Base-by-base conservation (phyloP, 1,139 yeast species). In the Torulaspora pretoriensis region DNA sequence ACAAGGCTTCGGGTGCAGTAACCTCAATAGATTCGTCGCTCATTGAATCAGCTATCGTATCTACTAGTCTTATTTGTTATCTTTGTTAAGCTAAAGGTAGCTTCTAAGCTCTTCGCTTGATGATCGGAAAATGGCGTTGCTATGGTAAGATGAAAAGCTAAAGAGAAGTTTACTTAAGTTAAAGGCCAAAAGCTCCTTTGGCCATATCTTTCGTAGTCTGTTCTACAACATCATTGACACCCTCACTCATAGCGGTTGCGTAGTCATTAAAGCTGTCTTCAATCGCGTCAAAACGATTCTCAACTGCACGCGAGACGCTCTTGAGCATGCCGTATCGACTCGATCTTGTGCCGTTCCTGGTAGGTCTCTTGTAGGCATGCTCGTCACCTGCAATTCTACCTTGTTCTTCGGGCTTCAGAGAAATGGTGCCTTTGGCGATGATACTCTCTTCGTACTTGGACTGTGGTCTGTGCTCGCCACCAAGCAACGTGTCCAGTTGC, bases 251-350 rank as follows among this genome's bases (percentile, higher is more conserved):
- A 29, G 67, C 70, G 35, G 70, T 74, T 2, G 86, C 86, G 53
- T 78, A 80, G 23, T 78, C 80, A 56, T 78, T 76, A 42, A 80
- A 61, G 3, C 74, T 67, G 50, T 77, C 82, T 57, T 79, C 86
- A 10, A 78, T 65, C 4, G 68, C 58, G 40, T 79, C 83, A 46
- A 78, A 63, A 0, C 82, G 81, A 26, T 70, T 68, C 49, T 78
- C 81, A 16, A 81, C 52, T 3, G 71, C 65, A 50, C 75, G 72
- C 62, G 78, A 68, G 38, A 78, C 68, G 4, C 60, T 57, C 43
- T 60, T 64, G 36, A 70, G 49, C 8, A 71, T 68, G 42, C 68
- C 67, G 46, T 65, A 66, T 3, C 69, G 71, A 13, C 67, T 63
- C 57, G 65, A 46, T 8, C 59, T 54, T 3, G 52, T 51, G 24